Base-by-base conservation (phyloP, 805 yeast genomes). In the Yamadazyma laniorum region DNA sequence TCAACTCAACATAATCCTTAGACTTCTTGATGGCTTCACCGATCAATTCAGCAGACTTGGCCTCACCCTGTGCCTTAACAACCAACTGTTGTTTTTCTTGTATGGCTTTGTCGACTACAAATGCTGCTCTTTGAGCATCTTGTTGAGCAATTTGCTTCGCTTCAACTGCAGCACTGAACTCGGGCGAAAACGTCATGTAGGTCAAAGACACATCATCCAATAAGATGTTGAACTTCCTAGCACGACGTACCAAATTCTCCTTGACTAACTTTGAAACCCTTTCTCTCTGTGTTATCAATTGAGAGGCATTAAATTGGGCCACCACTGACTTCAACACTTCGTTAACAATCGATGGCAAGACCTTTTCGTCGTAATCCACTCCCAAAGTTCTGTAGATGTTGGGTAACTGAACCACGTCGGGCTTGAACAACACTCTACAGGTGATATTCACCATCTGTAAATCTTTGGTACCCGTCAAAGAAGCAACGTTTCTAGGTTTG, bases 81-180 rank as follows among this genome's bases (percentile, higher is more conserved):
- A 93, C 95, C 71, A 88, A 75, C 59, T 95, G 95, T 67, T 93
- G 98, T 63, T 93, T 93, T 69, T 93, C 98, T 67, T 93, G 99
- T 53, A 86, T 80, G 6, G 99, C 99, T 61, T 89, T 87, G 63
- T 93, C 99, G 37, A 93, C 99, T 29, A 93, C 74, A 52, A 90
- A 93, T 0, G 98, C 97, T 6, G 99, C 98, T 63, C 95, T 82
- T 68, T 93, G 97, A 15, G 99, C 98, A 61, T 93, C 99, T 72
- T 93, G 99, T 65, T 93, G 99, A 19, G 99, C 98, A 65, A 93
- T 93, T 72, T 93, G 99, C 67, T 93, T 93, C 42, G 96, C 95
- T 70, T 93, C 99, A 39, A 93, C 99, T 4, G 98, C 98, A 31
- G 85, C 81, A 29, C 98, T 90, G 63, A 93, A 93, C 65, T 93